Evolutionary conservation across 352 stramenopile species (phyloP), one percentile per base, ranked within the genome.

Genomic region (Phytophthora lateralis): DNA sequence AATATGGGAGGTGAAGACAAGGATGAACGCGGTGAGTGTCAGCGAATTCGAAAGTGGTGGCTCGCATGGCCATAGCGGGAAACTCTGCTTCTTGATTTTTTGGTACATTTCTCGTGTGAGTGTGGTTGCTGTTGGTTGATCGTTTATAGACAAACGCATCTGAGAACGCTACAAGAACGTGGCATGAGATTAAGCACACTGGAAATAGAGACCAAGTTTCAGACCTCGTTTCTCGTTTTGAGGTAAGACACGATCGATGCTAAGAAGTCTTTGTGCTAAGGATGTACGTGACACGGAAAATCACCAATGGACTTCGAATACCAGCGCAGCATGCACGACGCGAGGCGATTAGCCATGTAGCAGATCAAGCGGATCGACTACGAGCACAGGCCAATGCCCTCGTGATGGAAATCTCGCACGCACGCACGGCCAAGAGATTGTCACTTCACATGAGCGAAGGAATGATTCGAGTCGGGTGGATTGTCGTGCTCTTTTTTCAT

Each of bases 401-500:
- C 27, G 49, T 70, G 10, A 49, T 26, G 27, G 60, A 73, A 29
- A 66, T 70, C 12, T 60, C 60, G 3, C 46, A 59, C 14, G 66
- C 66, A 8, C 44, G 50, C 15, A 70, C 66, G 7, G 60, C 52
- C 17, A 43, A 59, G 15, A 65, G 61, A 18, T 60, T 71, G 14
- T 51, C 50, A 17, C 34, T 75, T 4, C 54, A 64, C 37, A 60
- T 75, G 26, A 69, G 53, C 12, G 42, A 32, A 29, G 21, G 7
- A 3, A 63, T 59, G 38, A 55, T 71, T 15, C 56, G 52, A 47
- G 17, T 69, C 30, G 60, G 64, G 6, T 75, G 60, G 65, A 10
- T 42, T 2, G 26, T 63, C 21, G 63, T 72, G 34, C 60, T 77
- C 14, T 71, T 77, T 24, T 68, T 75, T 42, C 61, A 77, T 24